phyloP scores from a whole-genome alignment of 2,329 filamentous ascomycete genomes.

The Colletotrichum gigasporum region DNA sequence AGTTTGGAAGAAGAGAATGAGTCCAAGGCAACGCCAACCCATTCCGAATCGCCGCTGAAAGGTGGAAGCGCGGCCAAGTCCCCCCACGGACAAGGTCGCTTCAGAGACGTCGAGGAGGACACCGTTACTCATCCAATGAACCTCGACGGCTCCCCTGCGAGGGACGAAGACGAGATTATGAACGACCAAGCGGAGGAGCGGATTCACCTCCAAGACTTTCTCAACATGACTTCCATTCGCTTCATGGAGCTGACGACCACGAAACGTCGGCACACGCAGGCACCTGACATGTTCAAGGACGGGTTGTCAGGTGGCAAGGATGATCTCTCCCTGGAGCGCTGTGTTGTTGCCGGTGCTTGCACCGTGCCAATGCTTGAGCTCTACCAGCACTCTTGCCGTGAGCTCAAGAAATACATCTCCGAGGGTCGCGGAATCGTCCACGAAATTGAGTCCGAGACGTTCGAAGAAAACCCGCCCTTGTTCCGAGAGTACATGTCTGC shows the following conservation, averaged over 20 bases:
- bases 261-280: slow-evolving; percentile 87
- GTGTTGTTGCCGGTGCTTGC: slow-evolving; percentile 88
- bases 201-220: slow-evolving; percentile 89
- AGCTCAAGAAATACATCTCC: slow-evolving; percentile 96
- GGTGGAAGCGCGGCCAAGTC: slow-evolving; percentile 55
- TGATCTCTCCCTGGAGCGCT: slow-evolving; percentile 74
- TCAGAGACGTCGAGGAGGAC: slow-evolving; percentile 62
- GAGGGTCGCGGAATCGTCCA: slow-evolving; percentile 90
- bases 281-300: slow-evolving; percentile 59
- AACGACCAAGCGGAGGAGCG: slow-evolving; percentile 65
- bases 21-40: slow-evolving; percentile 51
- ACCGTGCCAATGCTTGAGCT: slow-evolving; percentile 93
- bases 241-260: slow-evolving; percentile 99
- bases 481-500: slow-evolving; percentile 93
- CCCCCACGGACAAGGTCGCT: slow-evolving; percentile 64
- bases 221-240: slow-evolving; percentile 94
- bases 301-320: slow-evolving; percentile 55
- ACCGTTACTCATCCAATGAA: slow-evolving; percentile 52
- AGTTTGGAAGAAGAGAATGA: slow-evolving; percentile 52
- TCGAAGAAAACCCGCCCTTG: slow-evolving; percentile 88
- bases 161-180: slow-evolving; percentile 52
- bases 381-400: slow-evolving; percentile 94
- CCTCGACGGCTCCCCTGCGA: slow-evolving; percentile 51
- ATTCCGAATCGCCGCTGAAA: slow-evolving; percentile 59
- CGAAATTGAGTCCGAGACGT: slow-evolving; percentile 89